Evolutionary conservation across 495 filamentous ascomycete genomes (phyloP).

Genomic region (Podospora pseudoanserina): DNA sequence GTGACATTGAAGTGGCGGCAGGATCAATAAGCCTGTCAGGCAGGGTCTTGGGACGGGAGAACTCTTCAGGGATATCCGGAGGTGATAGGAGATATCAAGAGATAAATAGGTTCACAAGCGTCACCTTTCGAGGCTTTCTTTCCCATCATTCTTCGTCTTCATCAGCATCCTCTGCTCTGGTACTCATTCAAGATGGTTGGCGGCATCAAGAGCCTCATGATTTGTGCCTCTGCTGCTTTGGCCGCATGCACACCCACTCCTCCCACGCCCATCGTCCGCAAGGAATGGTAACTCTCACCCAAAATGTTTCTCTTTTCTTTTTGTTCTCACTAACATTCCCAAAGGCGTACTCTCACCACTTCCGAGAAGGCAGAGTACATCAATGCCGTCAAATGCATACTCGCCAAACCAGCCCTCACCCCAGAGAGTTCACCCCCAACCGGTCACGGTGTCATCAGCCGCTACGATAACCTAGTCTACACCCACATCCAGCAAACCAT

Average conservation of each 20-base stretch:
- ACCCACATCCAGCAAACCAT: constrained; percentile 39
- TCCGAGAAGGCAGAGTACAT: constrained; percentile 18
- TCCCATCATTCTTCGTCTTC: background rate
- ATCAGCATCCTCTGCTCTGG: background rate
- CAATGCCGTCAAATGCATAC: constrained; percentile 24
- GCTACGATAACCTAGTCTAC: constrained; percentile 41
- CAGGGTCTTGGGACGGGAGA: background rate
- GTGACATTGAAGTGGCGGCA: background rate
- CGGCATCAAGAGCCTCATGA: background rate
- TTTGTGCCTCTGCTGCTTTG: background rate
- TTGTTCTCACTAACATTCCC: background rate
- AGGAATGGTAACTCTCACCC: constrained; percentile 17
- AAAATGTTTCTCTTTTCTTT: background rate
- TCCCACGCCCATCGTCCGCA: constrained; percentile 9
- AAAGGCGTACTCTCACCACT: constrained; percentile 22
- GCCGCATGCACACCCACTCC: background rate
- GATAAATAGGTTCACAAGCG: background rate
- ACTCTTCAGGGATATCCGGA: background rate
- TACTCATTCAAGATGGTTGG: background rate
- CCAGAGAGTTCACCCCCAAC: constrained; percentile 7
- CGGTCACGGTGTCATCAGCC: constrained; percentile 21
- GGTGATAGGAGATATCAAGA: background rate
- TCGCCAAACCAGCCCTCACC: constrained; percentile 21
- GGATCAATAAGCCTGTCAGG: background rate
- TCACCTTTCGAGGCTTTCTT: background rate